A percentile compares a stretch with the other conserved stretches of the same genome.
Conservation (phyloP, 345 rosid genomes). For the Gossypium arboreum region DNA sequence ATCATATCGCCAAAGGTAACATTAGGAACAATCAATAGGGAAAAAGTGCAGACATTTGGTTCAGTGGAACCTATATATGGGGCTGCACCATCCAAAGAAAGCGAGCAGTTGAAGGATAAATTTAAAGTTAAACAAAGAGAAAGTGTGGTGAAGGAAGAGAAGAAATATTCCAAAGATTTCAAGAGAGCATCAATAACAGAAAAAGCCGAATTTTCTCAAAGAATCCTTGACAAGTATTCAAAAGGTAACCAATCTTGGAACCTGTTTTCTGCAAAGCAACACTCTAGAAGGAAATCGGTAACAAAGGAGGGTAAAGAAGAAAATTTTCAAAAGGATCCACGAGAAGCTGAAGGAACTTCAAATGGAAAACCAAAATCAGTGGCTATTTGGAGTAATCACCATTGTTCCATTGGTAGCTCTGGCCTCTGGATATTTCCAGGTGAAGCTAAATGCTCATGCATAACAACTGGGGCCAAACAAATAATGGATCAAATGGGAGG, state of each 20-base stretch:
- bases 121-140: constrained; percentile 14
- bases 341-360: constrained; percentile 25
- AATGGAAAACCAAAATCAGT: constrained; percentile 8
- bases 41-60: constrained; percentile 17
- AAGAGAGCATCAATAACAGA: constrained; percentile 19
- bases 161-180: constrained; percentile 22
- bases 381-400: constrained; percentile 17
- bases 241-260: constrained; percentile 24
- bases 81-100: constrained; percentile 16
- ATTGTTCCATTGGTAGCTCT: constrained; percentile 24
- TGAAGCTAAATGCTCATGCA: constrained; percentile 38
- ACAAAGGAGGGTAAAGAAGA: constrained; percentile 24
- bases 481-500: constrained; percentile 32
- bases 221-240: constrained; percentile 21
- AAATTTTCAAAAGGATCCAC: constrained; percentile 21
- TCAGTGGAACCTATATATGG: not conserved
- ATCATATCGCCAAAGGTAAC: constrained; percentile 11
- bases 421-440: constrained; percentile 74
- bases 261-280: constrained; percentile 24
- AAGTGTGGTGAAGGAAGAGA: constrained; percentile 14
- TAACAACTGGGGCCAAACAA: constrained; percentile 43
- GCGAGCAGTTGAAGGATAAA: constrained; percentile 13
- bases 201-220: constrained; percentile 30
- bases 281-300: constrained; percentile 20
- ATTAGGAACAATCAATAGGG: constrained; percentile 9